These are phyloP conservation scores for Daedaleopsis nitida DNA, from an alignment of 768 basidiomycete species.

Conservation along the genomic window DNA sequence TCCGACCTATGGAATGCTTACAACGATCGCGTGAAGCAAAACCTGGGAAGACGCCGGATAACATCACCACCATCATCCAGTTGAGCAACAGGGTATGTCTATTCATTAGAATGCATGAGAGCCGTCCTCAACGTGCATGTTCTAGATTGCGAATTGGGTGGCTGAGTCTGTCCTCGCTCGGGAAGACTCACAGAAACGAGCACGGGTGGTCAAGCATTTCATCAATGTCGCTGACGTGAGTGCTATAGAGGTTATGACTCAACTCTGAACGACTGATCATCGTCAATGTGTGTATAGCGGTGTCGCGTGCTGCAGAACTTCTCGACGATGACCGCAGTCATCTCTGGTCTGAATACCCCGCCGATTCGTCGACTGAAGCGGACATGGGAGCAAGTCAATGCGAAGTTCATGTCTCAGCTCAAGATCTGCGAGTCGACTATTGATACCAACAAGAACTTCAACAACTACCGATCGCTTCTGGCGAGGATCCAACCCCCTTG, in stretches of 20 bases:
- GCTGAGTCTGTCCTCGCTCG: slow-evolving; percentile 78
- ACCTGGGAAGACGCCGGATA: slow-evolving; percentile 68
- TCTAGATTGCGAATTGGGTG: slow-evolving; percentile 93
- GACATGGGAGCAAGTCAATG: slow-evolving; percentile 88
- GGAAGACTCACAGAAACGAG: slow-evolving; percentile 84
- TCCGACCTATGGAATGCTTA: slow-evolving; percentile 88
- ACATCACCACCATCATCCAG: slow-evolving; percentile 85
- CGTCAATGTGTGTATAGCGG: slow-evolving; percentile 51
- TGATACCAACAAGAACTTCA: slow-evolving; percentile 93
- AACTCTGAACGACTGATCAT: background rate
- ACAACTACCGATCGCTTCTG: slow-evolving; percentile 84
- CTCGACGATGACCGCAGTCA: slow-evolving; percentile 95
- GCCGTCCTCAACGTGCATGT: background rate
- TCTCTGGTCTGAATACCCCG: slow-evolving; percentile 91
- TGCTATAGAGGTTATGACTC: slow-evolving; percentile 11
- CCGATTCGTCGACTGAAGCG: slow-evolving; percentile 91
- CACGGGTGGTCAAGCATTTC: slow-evolving; percentile 82
- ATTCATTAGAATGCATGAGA: background rate
- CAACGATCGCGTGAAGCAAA: slow-evolving; percentile 79
- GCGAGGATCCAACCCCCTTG: slow-evolving; percentile 87
- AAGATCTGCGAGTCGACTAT: slow-evolving; percentile 85
- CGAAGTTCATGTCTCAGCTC: slow-evolving; percentile 72
- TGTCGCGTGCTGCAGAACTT: slow-evolving; percentile 91
- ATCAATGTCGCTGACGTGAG: slow-evolving; percentile 90
- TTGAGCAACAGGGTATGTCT: slow-evolving; percentile 78